Evolutionary conservation across 768 basidiomycete species (phyloP).

Genomic region (Suillus fuscotomentosus): DNA sequence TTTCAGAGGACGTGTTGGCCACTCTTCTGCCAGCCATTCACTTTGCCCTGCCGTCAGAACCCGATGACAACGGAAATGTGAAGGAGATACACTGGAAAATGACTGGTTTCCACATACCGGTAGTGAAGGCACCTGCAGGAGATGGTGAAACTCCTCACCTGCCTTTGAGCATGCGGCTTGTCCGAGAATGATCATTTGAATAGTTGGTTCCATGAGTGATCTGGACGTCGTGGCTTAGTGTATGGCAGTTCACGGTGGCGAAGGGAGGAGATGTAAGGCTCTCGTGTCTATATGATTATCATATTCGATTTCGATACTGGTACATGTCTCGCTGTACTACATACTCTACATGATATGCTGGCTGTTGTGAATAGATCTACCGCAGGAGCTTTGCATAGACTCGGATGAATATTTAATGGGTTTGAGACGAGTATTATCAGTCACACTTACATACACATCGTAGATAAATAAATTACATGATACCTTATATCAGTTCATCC

Average conservation of each 20-base stretch:
- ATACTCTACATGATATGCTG: neutral
- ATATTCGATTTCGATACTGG: neutral
- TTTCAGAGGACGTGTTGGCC: slow-evolving; percentile 23
- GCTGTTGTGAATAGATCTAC: neutral
- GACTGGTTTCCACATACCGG: slow-evolving; percentile 23
- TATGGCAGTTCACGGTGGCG: slow-evolving; percentile 26
- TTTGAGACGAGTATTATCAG: neutral
- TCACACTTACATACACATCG: slow-evolving; percentile 6
- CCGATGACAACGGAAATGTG: slow-evolving; percentile 5
- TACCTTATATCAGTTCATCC: slow-evolving; percentile 40
- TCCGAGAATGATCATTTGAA: neutral
- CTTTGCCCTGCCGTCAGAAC: slow-evolving; percentile 21
- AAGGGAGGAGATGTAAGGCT: slow-evolving; percentile 9
- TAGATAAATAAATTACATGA: slow-evolving; percentile 16
- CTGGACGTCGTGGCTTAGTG: neutral
- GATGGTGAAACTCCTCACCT: slow-evolving; percentile 20
- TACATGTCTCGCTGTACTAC: neutral
- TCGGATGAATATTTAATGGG: neutral
- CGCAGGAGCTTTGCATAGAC: slow-evolving; percentile 9
- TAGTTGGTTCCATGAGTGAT: slow-evolving; percentile 24
- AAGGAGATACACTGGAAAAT: slow-evolving; percentile 28
- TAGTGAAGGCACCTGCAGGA: slow-evolving; percentile 24
- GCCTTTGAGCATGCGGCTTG: slow-evolving; percentile 13
- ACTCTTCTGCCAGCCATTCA: slow-evolving; percentile 24
- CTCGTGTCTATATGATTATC: neutral